phyloP scores from a whole-genome alignment of 2,329 filamentous ascomycete species.

The Paecilomyces formosus region DNA sequence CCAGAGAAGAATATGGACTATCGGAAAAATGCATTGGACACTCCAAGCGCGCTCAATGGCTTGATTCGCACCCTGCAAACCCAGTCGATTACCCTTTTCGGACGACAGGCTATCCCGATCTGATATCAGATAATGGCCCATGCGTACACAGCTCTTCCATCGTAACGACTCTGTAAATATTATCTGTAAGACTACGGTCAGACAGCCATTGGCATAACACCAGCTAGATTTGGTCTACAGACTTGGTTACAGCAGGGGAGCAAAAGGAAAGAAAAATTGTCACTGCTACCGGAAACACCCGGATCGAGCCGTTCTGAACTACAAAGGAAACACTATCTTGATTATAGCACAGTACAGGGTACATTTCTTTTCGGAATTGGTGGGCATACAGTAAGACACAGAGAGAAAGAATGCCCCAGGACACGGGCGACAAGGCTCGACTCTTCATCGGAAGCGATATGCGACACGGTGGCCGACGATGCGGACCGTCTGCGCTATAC shows the following conservation, averaged over 20 bases:
- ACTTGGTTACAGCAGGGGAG: background rate
- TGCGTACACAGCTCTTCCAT: background rate
- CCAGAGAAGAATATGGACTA: background rate
- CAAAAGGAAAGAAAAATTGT: slow-evolving; percentile 5
- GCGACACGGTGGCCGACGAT: background rate
- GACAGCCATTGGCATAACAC: background rate
- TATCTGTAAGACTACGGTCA: background rate
- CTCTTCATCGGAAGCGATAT: background rate
- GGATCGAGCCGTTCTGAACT: slow-evolving; percentile 24
- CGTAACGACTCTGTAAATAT: background rate
- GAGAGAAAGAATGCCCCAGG: slow-evolving; percentile 12
- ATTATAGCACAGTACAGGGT: slow-evolving; percentile 38
- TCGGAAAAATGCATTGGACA: background rate
- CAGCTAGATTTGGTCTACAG: background rate
- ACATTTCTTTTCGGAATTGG: slow-evolving; percentile 29
- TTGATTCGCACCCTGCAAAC: background rate
- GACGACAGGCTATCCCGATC: background rate
- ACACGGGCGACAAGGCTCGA: background rate
- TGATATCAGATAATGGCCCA: background rate
- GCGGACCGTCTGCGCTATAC: slow-evolving; percentile 3
- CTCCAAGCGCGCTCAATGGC: background rate
- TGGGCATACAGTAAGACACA: slow-evolving; percentile 20
- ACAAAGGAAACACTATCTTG: slow-evolving; percentile 35
- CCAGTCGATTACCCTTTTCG: background rate
- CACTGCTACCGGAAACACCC: slow-evolving; percentile 2